A percentile compares a stretch with the other conserved stretches of the same genome.
Conservation (phyloP, 768 basidiomycete species). For the Cystobasidiopsis lactophilus region DNA sequence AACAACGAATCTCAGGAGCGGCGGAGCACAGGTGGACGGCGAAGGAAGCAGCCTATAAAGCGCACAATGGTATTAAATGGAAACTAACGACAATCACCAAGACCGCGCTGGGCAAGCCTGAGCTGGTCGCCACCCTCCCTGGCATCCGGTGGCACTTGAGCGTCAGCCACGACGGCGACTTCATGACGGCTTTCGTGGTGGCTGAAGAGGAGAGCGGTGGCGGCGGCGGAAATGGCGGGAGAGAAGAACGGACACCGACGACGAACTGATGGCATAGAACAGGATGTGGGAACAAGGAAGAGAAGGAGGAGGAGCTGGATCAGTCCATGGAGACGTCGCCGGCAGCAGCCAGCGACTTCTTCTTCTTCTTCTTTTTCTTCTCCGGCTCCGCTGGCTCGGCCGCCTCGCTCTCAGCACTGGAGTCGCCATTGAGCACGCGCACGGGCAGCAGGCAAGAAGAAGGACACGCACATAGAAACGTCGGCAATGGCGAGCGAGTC, state of each 20-base stretch:
- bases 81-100: slow-evolving; percentile 18
- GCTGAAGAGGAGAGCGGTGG: background rate
- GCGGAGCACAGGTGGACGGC: slow-evolving; percentile 13
- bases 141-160: slow-evolving; percentile 7
- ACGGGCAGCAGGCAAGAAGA: too few relatives aligned
- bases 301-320: too few relatives aligned
- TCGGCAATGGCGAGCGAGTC: slow-evolving; percentile 4
- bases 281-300: background rate
- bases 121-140: background rate
- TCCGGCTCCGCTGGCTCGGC: slow-evolving; percentile 1
- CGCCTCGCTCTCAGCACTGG: slow-evolving; percentile 3
- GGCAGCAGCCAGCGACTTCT: background rate
- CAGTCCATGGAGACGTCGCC: background rate
- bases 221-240: too few relatives aligned
- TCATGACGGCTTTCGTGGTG: slow-evolving; percentile 8
- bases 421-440: too few relatives aligned
- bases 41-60: slow-evolving; percentile 18
- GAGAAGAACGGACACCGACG: too few relatives aligned
- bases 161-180: slow-evolving; percentile 12
- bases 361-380: slow-evolving; percentile 8
- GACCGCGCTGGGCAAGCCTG: slow-evolving; percentile 1
- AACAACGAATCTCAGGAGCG: background rate
- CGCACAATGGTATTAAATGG: slow-evolving; percentile 5
- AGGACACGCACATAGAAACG: too few relatives aligned
- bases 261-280: background rate